Percentiles rank a stretch among this genome's conserved stretches.
Evolutionary conservation across 306 rosid species (phyloP).

Genomic region (Fagus crenata): DNA sequence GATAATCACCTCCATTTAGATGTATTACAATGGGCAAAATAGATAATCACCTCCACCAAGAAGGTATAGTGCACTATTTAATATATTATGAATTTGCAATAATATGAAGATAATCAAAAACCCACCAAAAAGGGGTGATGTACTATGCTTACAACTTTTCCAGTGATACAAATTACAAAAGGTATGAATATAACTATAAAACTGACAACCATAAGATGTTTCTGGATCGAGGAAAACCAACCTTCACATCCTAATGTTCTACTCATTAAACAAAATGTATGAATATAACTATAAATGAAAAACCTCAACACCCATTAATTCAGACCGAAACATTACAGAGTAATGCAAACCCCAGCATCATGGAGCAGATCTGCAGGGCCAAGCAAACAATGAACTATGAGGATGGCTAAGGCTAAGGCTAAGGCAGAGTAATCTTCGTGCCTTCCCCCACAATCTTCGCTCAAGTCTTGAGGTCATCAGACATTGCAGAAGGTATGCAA

Average conservation of each 20-base stretch:
- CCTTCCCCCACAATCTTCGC: slow-evolving; percentile 17
- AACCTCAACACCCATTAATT: not conserved
- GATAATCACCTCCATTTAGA: not conserved
- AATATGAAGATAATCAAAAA: not conserved
- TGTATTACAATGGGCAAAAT: not conserved
- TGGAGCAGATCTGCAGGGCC: not conserved
- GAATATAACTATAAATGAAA: not conserved
- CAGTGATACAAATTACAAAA: not conserved
- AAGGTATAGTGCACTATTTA: not conserved
- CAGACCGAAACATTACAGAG: not conserved
- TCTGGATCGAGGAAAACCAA: not conserved
- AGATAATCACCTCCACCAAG: not conserved
- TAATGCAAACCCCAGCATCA: not conserved
- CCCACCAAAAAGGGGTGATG: too few species aligned
- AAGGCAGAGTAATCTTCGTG: slow-evolving; percentile 7
- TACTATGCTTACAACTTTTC: not conserved
- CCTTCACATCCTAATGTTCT: not conserved
- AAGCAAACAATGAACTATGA: not conserved
- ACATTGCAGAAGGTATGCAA: slow-evolving; percentile 68
- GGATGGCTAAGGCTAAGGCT: slow-evolving; percentile 3
- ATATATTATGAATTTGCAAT: too few species aligned
- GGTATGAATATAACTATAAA: not conserved
- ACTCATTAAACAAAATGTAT: not conserved
- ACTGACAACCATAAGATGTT: not conserved
- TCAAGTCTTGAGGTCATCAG: slow-evolving; percentile 60